Evolutionary conservation across 805 yeast genomes (phyloP), one percentile per base, ranked within the genome.

Genomic region (Blastobotrys terrestris): DNA sequence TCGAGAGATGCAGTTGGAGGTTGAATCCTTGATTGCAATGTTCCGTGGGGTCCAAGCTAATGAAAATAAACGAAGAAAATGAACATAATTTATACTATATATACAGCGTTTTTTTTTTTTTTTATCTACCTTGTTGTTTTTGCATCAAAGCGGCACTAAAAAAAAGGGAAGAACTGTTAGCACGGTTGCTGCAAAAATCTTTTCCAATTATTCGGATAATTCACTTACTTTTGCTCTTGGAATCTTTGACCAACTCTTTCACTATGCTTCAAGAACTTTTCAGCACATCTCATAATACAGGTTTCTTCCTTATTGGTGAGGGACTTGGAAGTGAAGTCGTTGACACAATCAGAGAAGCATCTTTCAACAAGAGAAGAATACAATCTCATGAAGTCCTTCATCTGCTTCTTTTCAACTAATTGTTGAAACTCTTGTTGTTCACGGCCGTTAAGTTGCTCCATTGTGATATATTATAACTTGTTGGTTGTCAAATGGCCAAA

Each of bases 191-290:
- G n/a, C n/a, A n/a, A n/a, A n/a, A n/a, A n/a, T n/a, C n/a, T n/a
- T n/a, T n/a, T n/a, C n/a, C n/a, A n/a, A n/a, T n/a, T n/a, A n/a
- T n/a, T n/a, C n/a, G n/a, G n/a, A n/a, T n/a, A 11, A 21, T 48
- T 11, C 22, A 53, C 64, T 56, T 68, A 75, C 79, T 94, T 94
- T 73, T 92, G 97, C 69, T 92, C 99, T 75, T 92, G 98, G 92
- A 94, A 94, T 75, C 98, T 84, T 73, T 87, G 92, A 45, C 99
- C 99, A 53, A 94, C 96, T 71, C 99, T 85, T 76, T 94, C 99
- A 72, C 92, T 83, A 77, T 92, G 98, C 71, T 94, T 94, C 76
- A 94, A 80, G 81, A 94, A 94, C 78, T 94, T 94, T 73, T 92
- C 98, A 48, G 97, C 85, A 72, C 99, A 94, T 72, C 86, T 87